Conservation (phyloP, 106 monocot genomes). For the Gastrodia elata region DNA sequence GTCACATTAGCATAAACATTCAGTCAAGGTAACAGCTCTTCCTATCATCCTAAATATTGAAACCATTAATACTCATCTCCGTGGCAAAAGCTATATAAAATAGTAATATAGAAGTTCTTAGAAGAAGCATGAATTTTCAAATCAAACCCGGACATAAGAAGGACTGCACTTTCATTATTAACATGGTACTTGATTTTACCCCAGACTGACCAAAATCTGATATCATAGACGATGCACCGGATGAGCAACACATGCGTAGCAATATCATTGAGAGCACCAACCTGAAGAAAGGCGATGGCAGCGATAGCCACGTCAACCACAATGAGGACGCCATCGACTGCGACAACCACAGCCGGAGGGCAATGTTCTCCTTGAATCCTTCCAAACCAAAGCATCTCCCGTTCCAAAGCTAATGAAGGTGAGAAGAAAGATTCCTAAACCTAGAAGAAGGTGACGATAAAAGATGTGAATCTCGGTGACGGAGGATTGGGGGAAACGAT, state of each 20-base stretch:
- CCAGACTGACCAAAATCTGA: neutral
- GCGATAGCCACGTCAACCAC: constrained; percentile 48
- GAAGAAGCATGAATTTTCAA: neutral
- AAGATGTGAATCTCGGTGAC: neutral
- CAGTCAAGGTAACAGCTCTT: no score
- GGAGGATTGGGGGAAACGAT: neutral
- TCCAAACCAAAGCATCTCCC: neutral
- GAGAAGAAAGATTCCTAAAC: neutral
- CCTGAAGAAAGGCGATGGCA: constrained; percentile 57
- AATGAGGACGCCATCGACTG: constrained; percentile 28
- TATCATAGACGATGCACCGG: neutral
- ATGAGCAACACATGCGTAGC: neutral
- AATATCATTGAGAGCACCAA: neutral
- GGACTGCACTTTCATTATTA: neutral
- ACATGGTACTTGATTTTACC: neutral
- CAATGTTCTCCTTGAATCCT: constrained; percentile 11
- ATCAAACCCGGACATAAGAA: neutral
- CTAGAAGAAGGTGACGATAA: neutral
- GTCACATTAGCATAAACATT: no score
- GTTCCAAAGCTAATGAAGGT: neutral
- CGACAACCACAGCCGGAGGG: constrained; percentile 28
- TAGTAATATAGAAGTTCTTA: neutral
- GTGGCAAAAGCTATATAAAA: neutral
- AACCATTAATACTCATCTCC: neutral
- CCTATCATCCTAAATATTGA: neutral